Evolutionary conservation across 306 rosid genomes (phyloP).

Genomic region (Oxytropis ochrocephala): DNA sequence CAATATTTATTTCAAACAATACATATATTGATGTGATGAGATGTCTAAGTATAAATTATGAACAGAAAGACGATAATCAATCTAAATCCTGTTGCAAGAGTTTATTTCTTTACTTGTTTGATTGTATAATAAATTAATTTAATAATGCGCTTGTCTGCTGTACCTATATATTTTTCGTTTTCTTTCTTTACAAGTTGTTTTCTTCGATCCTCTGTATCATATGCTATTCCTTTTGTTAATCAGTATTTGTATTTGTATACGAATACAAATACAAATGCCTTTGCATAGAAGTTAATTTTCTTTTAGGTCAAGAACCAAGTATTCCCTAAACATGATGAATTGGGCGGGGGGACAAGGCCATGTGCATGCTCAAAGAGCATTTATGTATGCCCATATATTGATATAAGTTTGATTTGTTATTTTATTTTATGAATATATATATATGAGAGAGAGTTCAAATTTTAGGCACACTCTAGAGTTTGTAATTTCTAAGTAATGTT

Average conservation of each 20-base stretch:
- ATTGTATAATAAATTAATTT: slow-evolving; percentile 26
- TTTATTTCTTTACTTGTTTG: slow-evolving; percentile 27
- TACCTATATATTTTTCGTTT: slow-evolving; percentile 1
- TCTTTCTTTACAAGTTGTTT: background rate
- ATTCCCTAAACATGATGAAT: slow-evolving; percentile 26
- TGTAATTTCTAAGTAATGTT: no score
- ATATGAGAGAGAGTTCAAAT: no score
- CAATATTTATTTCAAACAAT: slow-evolving; percentile 20
- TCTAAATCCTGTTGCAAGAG: slow-evolving; percentile 31
- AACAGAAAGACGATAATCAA: slow-evolving; percentile 31
- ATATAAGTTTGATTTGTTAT: background rate
- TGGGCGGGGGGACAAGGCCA: slow-evolving; percentile 49
- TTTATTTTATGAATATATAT: background rate
- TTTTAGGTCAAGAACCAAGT: slow-evolving; percentile 13
- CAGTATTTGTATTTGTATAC: background rate
- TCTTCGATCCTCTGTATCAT: background rate
- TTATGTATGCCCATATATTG: slow-evolving; percentile 41
- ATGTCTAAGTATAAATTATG: slow-evolving; percentile 27
- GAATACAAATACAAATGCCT: background rate
- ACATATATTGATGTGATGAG: background rate
- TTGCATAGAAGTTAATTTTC: slow-evolving; percentile 1
- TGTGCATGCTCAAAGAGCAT: slow-evolving; percentile 60
- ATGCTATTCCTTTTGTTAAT: slow-evolving; percentile 5
- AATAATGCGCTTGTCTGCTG: slow-evolving; percentile 35
- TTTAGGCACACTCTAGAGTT: no score